These are phyloP conservation scores for Cocos nucifera DNA, from an alignment of 176 grass and related monocot genomes.

Conservation along the genomic window DNA sequence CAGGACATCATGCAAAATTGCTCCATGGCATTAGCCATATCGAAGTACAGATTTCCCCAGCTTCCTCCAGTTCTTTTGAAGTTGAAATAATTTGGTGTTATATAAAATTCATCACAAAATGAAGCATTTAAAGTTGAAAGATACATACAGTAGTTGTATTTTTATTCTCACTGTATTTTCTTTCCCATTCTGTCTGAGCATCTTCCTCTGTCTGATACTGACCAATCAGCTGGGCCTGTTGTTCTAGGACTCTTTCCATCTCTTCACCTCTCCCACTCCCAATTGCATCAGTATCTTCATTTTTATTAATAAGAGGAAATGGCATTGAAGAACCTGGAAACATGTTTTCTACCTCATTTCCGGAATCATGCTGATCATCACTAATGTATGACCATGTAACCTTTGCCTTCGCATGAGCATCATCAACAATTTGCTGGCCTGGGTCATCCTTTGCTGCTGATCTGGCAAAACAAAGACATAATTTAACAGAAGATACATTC, in stretches of 20 bases:
- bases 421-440: constrained; percentile 7
- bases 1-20: too few relatives aligned
- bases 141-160: constrained; percentile 33
- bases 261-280: constrained; percentile 34
- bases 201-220: constrained; percentile 67
- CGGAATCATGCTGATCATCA: constrained; percentile 18
- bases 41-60: too few relatives aligned
- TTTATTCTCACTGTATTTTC: constrained; percentile 42
- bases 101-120: neutral
- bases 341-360: neutral
- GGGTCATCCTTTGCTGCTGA: constrained; percentile 18
- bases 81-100: neutral
- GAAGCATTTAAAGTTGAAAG: neutral
- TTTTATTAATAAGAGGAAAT: constrained; percentile 19
- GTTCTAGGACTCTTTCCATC: constrained; percentile 80
- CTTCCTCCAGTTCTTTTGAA: too few relatives aligned
- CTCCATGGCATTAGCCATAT: too few relatives aligned
- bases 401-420: constrained; percentile 4
- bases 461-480: constrained; percentile 23
- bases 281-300: constrained; percentile 19
- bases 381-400: constrained; percentile 9
- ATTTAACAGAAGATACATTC: neutral
- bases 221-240: constrained; percentile 74
- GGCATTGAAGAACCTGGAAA: neutral
- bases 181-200: constrained; percentile 84